Evolutionary conservation across 805 yeast species (phyloP), one percentile per base, ranked within the genome.

Genomic region (Pichia cephalocereana): DNA sequence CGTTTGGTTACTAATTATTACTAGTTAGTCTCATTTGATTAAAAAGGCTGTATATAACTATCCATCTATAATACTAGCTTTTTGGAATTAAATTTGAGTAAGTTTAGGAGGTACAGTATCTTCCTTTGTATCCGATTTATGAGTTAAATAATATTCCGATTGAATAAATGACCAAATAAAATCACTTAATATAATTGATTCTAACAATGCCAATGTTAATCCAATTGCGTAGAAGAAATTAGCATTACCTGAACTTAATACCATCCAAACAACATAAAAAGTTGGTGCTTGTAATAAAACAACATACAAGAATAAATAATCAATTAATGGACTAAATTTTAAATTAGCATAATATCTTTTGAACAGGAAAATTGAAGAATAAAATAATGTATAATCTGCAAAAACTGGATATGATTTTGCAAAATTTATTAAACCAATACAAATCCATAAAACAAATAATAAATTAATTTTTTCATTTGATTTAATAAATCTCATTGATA

Each of bases 151-250:
- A 57, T 82, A 86, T 54, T 88, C 96, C 41, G 68, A 58, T 37
- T 84, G 75, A 46, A 89, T 63, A 54, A 80, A 77, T 2, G 86
- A 86, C 96, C 98, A 89, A 12, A 83, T 67, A 54, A 86, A 76
- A 58, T 93, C 98, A 40, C 83, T 74, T 17, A 89, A 58, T 3
- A 86, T 70, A 31, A 86, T 64, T 0, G 81, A 79, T 54, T 88
- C 74, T 4, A 89, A 86, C 9, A 80, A 69, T 0, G 86, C 82
- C 64, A 88, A 83, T 3, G 83, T 86, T 50, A 93, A 72, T 4
- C 93, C 87, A 57, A 93, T 85, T 38, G 98, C 96, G 69, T 91
- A 93, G 69, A 89, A 93, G 70, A 93, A 93, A 66, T 93, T 93
- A 46, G 96, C 82, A 67, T 93, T 93, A 28, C 99, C 99, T 32